Percentiles rank a stretch among this genome's conserved stretches.
These are phyloP conservation scores for Punctularia strigosozonata DNA, from an alignment of 768 basidiomycete species.

Conservation along the genomic window DNA sequence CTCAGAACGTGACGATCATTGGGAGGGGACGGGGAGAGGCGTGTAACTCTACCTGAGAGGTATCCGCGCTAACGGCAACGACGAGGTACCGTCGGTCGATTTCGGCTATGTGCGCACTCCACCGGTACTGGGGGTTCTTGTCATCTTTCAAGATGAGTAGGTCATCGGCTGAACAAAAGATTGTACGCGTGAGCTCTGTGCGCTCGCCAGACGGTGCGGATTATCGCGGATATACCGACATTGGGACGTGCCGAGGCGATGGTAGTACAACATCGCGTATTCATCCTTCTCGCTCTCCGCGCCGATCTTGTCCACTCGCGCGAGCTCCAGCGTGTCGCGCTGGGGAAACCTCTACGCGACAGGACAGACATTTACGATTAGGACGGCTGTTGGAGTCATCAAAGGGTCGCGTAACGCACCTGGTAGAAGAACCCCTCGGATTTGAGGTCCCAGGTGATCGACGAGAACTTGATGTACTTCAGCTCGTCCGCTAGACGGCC, in stretches of 20 bases:
- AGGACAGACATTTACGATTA: neutral
- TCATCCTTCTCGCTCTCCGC: conserved; percentile 51
- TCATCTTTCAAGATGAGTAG: conserved; percentile 54
- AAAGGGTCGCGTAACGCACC: conserved; percentile 18
- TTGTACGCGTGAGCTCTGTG: conserved; percentile 1
- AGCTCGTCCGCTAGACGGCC: conserved; percentile 53
- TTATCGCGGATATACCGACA: conserved; percentile 25
- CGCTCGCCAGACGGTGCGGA: neutral
- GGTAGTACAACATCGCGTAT: conserved; percentile 70
- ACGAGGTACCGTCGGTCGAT: conserved; percentile 54
- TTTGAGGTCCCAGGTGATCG: conserved; percentile 64
- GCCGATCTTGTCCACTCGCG: conserved; percentile 37
- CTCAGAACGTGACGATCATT: neutral
- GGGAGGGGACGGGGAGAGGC: conserved; percentile 1
- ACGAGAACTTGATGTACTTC: conserved; percentile 67
- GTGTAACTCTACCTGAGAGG: conserved; percentile 36
- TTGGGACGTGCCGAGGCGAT: conserved; percentile 59
- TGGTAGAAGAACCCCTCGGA: conserved; percentile 83
- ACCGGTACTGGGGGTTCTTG: conserved; percentile 57
- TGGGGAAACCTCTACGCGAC: conserved; percentile 52
- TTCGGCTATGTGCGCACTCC: conserved; percentile 40
- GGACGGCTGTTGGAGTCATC: neutral
- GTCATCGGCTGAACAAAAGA: conserved; percentile 41
- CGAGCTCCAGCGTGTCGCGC: conserved; percentile 30
- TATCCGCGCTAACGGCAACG: conserved; percentile 45